Evolutionary conservation across 2,329 filamentous ascomycete species (phyloP).

Genomic region (Alternaria sp.): DNA sequence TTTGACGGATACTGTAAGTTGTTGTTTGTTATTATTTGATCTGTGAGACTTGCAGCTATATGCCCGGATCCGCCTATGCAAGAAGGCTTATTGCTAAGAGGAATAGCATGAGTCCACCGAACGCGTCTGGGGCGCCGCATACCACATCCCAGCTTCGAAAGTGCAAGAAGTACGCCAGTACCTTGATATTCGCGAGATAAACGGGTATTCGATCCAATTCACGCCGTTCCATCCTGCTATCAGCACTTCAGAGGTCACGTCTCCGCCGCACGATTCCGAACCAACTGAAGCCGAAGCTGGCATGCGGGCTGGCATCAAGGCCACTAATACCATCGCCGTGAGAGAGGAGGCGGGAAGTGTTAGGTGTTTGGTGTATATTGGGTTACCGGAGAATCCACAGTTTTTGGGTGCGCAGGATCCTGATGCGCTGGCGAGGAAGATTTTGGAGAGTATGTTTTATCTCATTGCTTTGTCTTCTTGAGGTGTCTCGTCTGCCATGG

Average conservation of each 20-base stretch:
- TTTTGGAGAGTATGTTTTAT: constrained; percentile 65
- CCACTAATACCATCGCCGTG: constrained; percentile 41
- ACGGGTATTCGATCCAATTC: constrained; percentile 94
- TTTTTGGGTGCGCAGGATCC: constrained; percentile 87
- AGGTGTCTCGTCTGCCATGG: background rate
- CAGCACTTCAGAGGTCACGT: constrained; percentile 33
- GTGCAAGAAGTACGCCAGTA: constrained; percentile 85
- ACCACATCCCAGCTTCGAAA: constrained; percentile 75
- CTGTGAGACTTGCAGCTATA: constrained; percentile 32
- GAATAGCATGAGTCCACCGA: constrained; percentile 58
- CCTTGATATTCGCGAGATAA: constrained; percentile 95
- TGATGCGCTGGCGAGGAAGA: constrained; percentile 78
- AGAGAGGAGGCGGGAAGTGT: background rate
- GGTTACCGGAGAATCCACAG: constrained; percentile 89
- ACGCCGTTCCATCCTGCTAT: constrained; percentile 76
- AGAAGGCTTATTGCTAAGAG: background rate
- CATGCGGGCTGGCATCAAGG: constrained; percentile 31
- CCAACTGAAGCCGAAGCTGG: background rate
- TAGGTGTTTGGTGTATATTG: constrained; percentile 83
- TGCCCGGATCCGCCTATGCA: too few species aligned
- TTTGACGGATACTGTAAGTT: constrained; percentile 66
- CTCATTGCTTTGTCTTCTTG: background rate
- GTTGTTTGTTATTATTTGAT: constrained; percentile 12
- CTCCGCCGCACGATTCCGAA: background rate
- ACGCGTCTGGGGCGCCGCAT: constrained; percentile 88